These are phyloP conservation scores for Rhamnella rubrinervis DNA, from an alignment of 331 rosid species.

Conservation along the genomic window DNA sequence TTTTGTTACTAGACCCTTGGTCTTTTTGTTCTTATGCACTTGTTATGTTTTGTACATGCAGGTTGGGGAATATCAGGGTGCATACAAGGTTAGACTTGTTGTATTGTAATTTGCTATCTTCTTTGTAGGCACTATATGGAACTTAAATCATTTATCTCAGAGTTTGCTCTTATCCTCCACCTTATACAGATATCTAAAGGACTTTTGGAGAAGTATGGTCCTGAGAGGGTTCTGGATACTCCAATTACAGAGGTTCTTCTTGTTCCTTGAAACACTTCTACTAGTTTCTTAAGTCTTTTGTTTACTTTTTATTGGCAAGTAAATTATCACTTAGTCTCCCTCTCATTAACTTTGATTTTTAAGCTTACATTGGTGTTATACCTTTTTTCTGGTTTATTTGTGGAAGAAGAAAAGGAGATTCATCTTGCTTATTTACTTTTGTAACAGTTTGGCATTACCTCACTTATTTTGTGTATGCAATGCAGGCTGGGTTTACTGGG, in stretches of 20 bases:
- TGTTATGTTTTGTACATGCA: conserved; percentile 35
- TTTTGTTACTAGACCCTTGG: not conserved
- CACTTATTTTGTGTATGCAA: conserved; percentile 24
- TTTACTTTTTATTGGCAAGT: conserved; percentile 13
- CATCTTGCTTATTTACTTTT: not conserved
- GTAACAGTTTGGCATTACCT: conserved; percentile 19
- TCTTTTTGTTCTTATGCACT: conserved; percentile 22
- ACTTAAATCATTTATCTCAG: not conserved
- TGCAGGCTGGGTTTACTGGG: conserved; percentile 99
- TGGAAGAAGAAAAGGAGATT: not conserved
- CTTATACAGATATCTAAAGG: conserved; percentile 75
- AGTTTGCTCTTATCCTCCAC: not conserved
- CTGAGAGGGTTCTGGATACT: conserved; percentile 95
- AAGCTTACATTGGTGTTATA: not conserved
- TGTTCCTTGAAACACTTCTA: conserved; percentile 22
- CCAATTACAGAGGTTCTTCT: conserved; percentile 91
- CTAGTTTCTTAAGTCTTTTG: not conserved
- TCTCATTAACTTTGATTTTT: not conserved
- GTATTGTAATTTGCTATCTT: not conserved
- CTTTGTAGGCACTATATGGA: not conserved
- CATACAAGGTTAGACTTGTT: conserved; percentile 74
- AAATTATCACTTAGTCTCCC: not conserved
- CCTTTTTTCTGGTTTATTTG: not conserved
- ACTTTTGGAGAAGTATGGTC: conserved; percentile 91
- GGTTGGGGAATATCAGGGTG: conserved; percentile 99